phyloP scores from a whole-genome alignment of 306 rosid genomes.

The Vigna mungo region DNA sequence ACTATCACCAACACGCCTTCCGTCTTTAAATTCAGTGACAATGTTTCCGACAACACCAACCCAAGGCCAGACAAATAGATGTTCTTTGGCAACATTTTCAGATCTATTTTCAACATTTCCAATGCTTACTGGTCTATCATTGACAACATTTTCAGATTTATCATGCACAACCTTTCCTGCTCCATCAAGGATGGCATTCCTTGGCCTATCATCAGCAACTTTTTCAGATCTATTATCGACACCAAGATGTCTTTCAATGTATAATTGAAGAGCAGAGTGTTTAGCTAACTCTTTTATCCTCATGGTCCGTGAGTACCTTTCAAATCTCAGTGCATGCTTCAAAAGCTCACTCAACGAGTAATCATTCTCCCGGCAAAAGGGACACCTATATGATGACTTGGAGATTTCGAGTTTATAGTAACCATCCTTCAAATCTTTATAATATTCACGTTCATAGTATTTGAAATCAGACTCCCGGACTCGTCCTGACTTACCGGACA shows the following conservation, averaged over 20 bases:
- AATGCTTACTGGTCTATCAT: slow-evolving; percentile 32
- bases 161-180: not conserved
- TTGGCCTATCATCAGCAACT: not conserved
- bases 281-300: slow-evolving; percentile 54
- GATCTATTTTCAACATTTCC: not conserved
- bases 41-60: slow-evolving; percentile 76
- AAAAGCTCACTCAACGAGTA: slow-evolving; percentile 56
- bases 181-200: slow-evolving; percentile 5
- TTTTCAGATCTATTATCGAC: not conserved
- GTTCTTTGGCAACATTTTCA: slow-evolving; percentile 39
- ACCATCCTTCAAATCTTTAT: slow-evolving; percentile 56
- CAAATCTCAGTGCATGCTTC: slow-evolving; percentile 56
- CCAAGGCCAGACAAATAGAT: slow-evolving; percentile 73
- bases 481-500: slow-evolving; percentile 43
- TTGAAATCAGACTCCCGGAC: slow-evolving; percentile 49
- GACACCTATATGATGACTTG: slow-evolving; percentile 63
- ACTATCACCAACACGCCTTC: slow-evolving; percentile 67
- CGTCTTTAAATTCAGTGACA: slow-evolving; percentile 52
- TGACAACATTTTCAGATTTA: slow-evolving; percentile 33
- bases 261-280: slow-evolving; percentile 64
- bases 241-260: slow-evolving; percentile 54
- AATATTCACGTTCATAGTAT: slow-evolving; percentile 48
- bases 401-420: slow-evolving; percentile 44
- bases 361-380: slow-evolving; percentile 62
- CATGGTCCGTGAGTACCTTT: slow-evolving; percentile 36